These are phyloP conservation scores for Sclerotinia subarctica DNA, from an alignment of 2,329 filamentous ascomycete species.

Conservation along the genomic window DNA sequence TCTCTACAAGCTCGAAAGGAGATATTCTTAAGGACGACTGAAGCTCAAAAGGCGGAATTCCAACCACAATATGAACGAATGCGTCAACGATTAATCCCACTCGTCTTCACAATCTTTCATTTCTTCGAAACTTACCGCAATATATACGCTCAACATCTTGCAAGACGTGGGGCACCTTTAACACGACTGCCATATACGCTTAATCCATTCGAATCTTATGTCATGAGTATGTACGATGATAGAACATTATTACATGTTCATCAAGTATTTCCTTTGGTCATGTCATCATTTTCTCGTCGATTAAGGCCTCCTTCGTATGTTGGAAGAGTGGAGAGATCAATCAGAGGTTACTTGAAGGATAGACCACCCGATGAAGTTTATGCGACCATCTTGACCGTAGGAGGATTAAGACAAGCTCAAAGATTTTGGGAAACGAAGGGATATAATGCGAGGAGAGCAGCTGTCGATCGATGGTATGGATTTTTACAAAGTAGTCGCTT, in stretches of 20 bases:
- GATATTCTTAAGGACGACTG: conserved; percentile 58
- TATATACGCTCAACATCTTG: conserved; percentile 56
- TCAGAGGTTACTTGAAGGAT: conserved; percentile 62
- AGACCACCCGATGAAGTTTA: conserved; percentile 62
- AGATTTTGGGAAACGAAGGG: conserved; percentile 65
- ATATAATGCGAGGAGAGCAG: conserved; percentile 57
- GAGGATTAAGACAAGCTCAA: conserved; percentile 61
- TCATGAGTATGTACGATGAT: conserved; percentile 64
- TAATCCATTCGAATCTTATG: conserved; percentile 59
- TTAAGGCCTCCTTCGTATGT: conserved; percentile 63
- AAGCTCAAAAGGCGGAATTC: conserved; percentile 54
- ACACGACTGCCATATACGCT: conserved; percentile 53
- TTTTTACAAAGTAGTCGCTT: conserved; percentile 46
- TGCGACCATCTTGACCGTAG: conserved; percentile 56
- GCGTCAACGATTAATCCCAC: conserved; percentile 60
- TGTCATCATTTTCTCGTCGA: conserved; percentile 61
- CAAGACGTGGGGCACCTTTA: conserved; percentile 50
- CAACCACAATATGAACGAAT: conserved; percentile 60
- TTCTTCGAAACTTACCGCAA: conserved; percentile 65
- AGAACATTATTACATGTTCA: conserved; percentile 60
- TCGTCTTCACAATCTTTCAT: conserved; percentile 64
- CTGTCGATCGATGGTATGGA: conserved; percentile 59
- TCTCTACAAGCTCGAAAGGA: conserved; percentile 64
- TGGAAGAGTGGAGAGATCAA: conserved; percentile 58
- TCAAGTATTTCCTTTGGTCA: conserved; percentile 61